Conservation (phyloP, 768 basidiomycete species). For the Jaapia argillacea region DNA sequence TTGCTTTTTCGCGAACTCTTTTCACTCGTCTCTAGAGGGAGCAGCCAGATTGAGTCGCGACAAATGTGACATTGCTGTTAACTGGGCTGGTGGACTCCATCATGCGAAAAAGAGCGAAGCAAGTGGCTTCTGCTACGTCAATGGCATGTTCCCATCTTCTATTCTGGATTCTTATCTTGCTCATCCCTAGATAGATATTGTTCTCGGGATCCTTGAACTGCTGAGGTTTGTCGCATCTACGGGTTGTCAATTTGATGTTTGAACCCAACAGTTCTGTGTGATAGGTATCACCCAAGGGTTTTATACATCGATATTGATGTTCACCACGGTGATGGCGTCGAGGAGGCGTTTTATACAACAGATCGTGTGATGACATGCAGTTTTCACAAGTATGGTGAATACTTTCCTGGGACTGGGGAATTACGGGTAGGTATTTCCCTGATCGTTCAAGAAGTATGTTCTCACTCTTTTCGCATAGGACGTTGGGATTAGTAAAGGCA, state of each 20-base stretch:
- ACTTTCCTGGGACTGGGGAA: conserved; percentile 98
- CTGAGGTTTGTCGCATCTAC: conserved; percentile 44
- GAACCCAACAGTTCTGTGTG: neutral
- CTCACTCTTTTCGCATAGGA: conserved; percentile 39
- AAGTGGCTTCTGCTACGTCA: conserved; percentile 98
- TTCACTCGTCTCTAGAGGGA: conserved; percentile 55
- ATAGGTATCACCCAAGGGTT: conserved; percentile 88
- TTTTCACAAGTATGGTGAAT: conserved; percentile 99
- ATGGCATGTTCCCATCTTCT: conserved; percentile 43
- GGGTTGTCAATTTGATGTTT: neutral
- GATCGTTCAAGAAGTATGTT: neutral
- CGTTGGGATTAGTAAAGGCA: conserved; percentile 88
- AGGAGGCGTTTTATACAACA: conserved; percentile 98
- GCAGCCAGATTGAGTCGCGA: conserved; percentile 91
- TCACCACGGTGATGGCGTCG: conserved; percentile 98
- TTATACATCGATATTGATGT: conserved; percentile 98
- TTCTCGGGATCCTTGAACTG: conserved; percentile 91
- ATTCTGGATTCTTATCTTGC: neutral
- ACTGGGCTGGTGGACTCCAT: conserved; percentile 98
- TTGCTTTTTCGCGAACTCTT: neutral
- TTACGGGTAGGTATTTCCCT: conserved; percentile 49
- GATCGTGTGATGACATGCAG: conserved; percentile 98
- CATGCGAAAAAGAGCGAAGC: conserved; percentile 99
- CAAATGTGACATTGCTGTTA: conserved; percentile 98
- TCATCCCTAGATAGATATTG: conserved; percentile 58